Evolutionary conservation across 108 stramenopile species (phyloP).

Genomic region (Cylindrotheca fusiformis): DNA sequence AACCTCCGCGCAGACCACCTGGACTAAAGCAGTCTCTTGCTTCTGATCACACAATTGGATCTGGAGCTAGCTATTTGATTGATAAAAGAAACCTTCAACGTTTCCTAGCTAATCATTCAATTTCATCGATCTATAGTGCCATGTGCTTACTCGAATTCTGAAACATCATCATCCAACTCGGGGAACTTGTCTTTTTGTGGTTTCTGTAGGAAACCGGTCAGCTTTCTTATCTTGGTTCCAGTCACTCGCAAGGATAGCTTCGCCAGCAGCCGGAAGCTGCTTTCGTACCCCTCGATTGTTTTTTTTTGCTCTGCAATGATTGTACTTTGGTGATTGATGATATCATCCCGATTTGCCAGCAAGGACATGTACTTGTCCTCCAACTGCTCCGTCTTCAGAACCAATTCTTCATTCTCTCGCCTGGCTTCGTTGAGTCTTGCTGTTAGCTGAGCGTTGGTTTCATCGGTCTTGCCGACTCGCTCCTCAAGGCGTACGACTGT

Average conservation of each 20-base stretch:
- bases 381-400: constrained; percentile 8
- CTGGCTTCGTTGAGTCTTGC: constrained; percentile 4
- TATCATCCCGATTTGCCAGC: constrained; percentile 23
- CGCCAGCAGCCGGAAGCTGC: constrained; percentile 35
- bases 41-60: no score
- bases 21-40: no score
- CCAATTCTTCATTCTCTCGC: constrained; percentile 11
- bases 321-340: constrained; percentile 22
- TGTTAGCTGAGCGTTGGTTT: constrained; percentile 8
- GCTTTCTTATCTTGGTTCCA: constrained; percentile 24
- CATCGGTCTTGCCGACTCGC: constrained; percentile 15
- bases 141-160: no score
- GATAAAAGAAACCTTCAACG: no score
- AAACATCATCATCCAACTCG: no score
- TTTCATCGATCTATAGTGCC: no score
- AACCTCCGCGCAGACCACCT: no score
- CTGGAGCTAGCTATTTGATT: no score
- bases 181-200: no score
- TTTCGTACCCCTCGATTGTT: constrained; percentile 30
- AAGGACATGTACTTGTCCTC: constrained; percentile 23
- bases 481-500: constrained; percentile 21
- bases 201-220: no score
- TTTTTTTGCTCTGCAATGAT: constrained; percentile 23
- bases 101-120: no score
- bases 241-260: constrained; percentile 23